Evolutionary conservation across 1,284 basidiomycete species (phyloP), one percentile per base, ranked within the genome.

Genomic region (Fomes fomentarius): DNA sequence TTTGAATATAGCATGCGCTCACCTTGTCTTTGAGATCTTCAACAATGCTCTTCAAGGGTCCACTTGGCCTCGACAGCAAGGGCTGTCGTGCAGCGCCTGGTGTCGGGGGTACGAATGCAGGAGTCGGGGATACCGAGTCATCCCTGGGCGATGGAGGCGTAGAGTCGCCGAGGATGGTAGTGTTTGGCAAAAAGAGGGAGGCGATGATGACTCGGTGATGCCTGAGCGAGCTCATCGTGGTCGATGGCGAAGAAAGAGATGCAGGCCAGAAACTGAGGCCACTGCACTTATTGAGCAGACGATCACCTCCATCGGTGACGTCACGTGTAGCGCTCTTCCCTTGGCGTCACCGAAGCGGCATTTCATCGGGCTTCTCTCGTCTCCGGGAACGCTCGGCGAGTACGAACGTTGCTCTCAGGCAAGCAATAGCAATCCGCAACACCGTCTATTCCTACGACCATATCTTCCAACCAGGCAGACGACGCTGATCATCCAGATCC

Each of bases 181-280:
- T 89, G 54, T 80, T 82, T 31, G 89, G 90, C 42, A 92, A 82
- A 65, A 91, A 91, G 51, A 92, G 83, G 19, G 87, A 86, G 12
- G 89, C 89, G 68, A 92, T 85, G 67, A 92, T 75, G 49, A 89
- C 77, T 30, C 89, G 76, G 67, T 89, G 85, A 69, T 84, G 82
- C 55, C 84, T 76, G 59, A 88, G 79, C 55, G 85, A 77, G 66
- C 69, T 80, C 87, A 89, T 88, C 60, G 72, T 70, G 43, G 47
- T 47, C 39, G 50, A 52, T 40, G n/a, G 30, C 34, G 12, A 35
- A 50, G 30, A 39, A 24, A 47, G n/a, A 24, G 31, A 35, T 15
- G 40, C 21, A 11, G 26, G 22, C 45, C 33, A 45, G 43, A 38
- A 41, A 50, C 34, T 12, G 47, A 50, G 38, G 44, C 38, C 17